Conservation (phyloP, 2,329 filamentous ascomycete genomes). For the Raffaelea ambrosiae region DNA sequence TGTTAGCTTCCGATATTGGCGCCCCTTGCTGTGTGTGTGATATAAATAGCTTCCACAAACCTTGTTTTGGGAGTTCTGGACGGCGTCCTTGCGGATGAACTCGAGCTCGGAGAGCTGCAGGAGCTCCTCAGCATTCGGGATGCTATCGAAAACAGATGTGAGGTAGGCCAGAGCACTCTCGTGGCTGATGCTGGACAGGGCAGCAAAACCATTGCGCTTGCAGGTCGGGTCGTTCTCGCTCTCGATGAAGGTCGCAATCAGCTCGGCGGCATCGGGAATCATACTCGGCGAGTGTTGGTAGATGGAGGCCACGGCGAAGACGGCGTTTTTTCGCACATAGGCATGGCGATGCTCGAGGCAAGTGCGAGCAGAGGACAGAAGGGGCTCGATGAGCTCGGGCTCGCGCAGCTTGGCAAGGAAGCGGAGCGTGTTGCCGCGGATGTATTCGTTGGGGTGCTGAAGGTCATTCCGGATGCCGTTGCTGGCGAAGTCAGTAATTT, state of each 20-base stretch:
- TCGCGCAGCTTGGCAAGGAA: conserved; percentile 96
- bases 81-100: conserved; percentile 96
- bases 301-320: conserved; percentile 89
- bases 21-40: neutral
- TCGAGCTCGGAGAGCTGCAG: conserved; percentile 90
- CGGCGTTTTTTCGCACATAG: conserved; percentile 96
- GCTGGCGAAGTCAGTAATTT: conserved; percentile 35
- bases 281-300: conserved; percentile 82
- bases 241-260: conserved; percentile 83
- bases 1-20: neutral
- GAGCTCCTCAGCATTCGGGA: conserved; percentile 89
- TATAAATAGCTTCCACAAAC: too few relatives aligned
- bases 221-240: conserved; percentile 89
- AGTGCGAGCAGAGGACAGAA: conserved; percentile 82
- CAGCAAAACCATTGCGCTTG: conserved; percentile 96
- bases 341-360: conserved; percentile 95
- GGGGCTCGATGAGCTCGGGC: conserved; percentile 89
- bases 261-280: conserved; percentile 90
- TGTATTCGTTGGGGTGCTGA: conserved; percentile 96
- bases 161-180: conserved; percentile 86
- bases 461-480: conserved; percentile 97
- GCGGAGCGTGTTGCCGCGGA: conserved; percentile 93
- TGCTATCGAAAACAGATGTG: conserved; percentile 81
- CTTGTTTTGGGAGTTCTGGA: conserved; percentile 92
- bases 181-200: conserved; percentile 83